Evolutionary conservation across 306 rosid genomes (phyloP).

Genomic region (Gynostemma pentaphyllum): DNA sequence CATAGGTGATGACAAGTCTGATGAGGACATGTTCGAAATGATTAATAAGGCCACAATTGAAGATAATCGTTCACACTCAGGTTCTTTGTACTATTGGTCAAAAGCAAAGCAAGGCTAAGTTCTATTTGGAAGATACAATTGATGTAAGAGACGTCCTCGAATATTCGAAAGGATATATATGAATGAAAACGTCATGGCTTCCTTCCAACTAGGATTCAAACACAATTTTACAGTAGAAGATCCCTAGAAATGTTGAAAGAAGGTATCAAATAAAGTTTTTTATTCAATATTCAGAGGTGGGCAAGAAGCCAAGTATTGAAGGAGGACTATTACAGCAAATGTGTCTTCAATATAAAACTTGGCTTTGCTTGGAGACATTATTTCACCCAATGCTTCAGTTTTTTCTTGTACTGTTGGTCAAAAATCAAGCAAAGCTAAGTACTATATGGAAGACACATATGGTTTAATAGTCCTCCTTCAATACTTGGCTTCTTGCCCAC

Average conservation of each 20-base stretch:
- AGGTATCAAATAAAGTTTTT: no score
- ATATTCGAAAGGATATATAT: no score
- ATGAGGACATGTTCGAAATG: constrained; percentile 88
- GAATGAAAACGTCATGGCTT: not conserved
- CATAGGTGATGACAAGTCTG: constrained; percentile 79
- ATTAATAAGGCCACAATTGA: constrained; percentile 12
- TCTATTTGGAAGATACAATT: no score
- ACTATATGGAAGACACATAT: not conserved
- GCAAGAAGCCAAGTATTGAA: not conserved
- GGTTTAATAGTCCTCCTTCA: not conserved
- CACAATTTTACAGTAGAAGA: no score
- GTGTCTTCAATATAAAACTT: not conserved
- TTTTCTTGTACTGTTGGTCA: not conserved
- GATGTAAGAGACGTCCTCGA: no score
- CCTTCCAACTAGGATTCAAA: not conserved
- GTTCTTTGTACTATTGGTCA: no score
- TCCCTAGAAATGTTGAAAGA: no score
- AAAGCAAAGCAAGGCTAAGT: not conserved
- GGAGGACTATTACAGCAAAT: not conserved
- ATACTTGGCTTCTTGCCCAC: not conserved
- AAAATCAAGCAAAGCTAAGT: not conserved
- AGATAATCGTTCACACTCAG: not conserved
- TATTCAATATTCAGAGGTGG: no score
- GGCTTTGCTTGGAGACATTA: not conserved
- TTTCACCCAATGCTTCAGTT: no score